A percentile compares a stretch with the other conserved stretches of the same genome.
phyloP scores from a whole-genome alignment of 2,329 filamentous ascomycete genomes.

The Fusarium sp. region DNA sequence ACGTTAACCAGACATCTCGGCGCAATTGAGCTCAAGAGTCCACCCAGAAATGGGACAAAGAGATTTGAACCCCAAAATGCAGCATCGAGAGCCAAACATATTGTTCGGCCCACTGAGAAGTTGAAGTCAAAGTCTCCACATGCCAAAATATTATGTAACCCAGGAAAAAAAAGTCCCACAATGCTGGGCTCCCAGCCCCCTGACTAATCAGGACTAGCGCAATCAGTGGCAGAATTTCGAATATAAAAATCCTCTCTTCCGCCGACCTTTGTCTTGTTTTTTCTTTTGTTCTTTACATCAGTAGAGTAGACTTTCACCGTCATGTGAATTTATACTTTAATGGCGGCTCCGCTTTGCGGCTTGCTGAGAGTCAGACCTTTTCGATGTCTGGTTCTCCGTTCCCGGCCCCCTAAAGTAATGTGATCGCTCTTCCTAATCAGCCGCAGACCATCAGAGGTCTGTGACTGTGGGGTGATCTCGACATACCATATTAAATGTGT shows the following conservation, averaged over 20 bases:
- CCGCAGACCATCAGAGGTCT: constrained; percentile 55
- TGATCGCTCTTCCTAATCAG: constrained; percentile 61
- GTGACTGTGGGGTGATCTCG: constrained; percentile 64
- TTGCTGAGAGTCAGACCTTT: constrained; percentile 64
- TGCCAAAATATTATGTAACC: constrained; percentile 16
- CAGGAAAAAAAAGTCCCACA: not conserved
- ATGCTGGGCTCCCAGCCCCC: not conserved
- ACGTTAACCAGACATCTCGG: not conserved
- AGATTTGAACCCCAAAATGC: constrained; percentile 8
- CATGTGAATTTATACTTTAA: constrained; percentile 56
- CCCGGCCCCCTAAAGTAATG: constrained; percentile 63
- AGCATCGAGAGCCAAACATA: constrained; percentile 11
- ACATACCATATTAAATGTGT: constrained; percentile 49
- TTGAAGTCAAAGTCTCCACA: not conserved
- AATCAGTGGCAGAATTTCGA: not conserved
- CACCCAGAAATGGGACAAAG: constrained; percentile 7
- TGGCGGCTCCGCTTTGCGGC: constrained; percentile 65
- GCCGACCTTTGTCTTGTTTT: not conserved
- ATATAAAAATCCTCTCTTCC: constrained; percentile 18
- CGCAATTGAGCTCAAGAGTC: constrained; percentile 2
- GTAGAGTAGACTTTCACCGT: constrained; percentile 34
- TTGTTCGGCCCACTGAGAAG: not conserved
- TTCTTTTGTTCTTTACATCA: constrained; percentile 25
- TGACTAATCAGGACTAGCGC: constrained; percentile 3
- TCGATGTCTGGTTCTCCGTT: constrained; percentile 66